These are phyloP conservation scores for Myotisia sp. DNA, from an alignment of 2,329 filamentous ascomycete genomes.

Conservation along the genomic window DNA sequence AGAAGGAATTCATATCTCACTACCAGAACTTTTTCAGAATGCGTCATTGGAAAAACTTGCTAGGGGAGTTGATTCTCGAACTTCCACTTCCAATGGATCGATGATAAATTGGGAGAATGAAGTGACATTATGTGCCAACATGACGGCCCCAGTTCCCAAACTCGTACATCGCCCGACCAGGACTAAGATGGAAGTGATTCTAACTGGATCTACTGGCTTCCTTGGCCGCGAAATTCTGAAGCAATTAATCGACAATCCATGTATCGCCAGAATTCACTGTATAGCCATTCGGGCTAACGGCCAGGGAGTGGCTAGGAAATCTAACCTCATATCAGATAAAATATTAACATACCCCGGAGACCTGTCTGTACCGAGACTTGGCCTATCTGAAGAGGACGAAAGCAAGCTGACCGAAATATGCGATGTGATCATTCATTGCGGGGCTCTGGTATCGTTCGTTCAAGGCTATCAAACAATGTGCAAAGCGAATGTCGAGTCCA, in stretches of 20 bases:
- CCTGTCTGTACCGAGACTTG: conserved; percentile 24
- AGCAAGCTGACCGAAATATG: conserved; percentile 18
- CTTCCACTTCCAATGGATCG: neutral
- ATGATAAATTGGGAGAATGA: conserved; percentile 7
- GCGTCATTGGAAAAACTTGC: conserved; percentile 6
- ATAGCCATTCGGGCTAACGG: conserved; percentile 22
- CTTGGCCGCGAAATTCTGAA: conserved; percentile 28
- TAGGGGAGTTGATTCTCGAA: neutral
- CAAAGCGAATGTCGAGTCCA: conserved; percentile 16
- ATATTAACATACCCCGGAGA: conserved; percentile 26
- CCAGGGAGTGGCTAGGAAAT: neutral
- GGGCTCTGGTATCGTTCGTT: conserved; percentile 25
- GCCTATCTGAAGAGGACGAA: conserved; percentile 23
- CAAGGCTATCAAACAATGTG: conserved; percentile 19
- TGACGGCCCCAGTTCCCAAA: neutral
- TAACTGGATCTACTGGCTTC: conserved; percentile 24
- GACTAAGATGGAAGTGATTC: conserved; percentile 4
- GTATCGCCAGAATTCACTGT: conserved; percentile 30
- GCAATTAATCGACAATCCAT: conserved; percentile 20
- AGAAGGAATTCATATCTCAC: conserved; percentile 1
- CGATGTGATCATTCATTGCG: conserved; percentile 42
- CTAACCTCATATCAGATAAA: conserved; percentile 14
- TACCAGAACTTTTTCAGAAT: conserved; percentile 8
- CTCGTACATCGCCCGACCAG: neutral
- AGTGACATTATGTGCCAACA: neutral